Percentiles rank a stretch among this genome's conserved stretches.
Evolutionary conservation across 257 asterid species (phyloP).

Genomic region (Primulina eburnea): DNA sequence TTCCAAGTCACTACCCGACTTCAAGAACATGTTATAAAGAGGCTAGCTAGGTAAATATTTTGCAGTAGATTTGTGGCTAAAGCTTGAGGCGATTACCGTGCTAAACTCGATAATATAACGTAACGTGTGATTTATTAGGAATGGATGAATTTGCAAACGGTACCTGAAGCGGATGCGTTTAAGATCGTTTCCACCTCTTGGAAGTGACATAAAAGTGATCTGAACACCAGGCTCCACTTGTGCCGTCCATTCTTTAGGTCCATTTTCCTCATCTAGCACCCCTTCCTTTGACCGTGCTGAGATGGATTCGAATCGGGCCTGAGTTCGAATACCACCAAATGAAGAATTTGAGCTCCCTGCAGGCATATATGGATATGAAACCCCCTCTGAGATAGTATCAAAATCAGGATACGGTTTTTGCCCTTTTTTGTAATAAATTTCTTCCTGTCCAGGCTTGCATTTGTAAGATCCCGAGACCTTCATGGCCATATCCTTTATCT

Average conservation of each 20-base stretch:
- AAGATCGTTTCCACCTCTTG: conserved; percentile 55
- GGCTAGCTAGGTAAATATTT: background rate
- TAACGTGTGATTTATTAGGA: background rate
- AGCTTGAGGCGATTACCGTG: background rate
- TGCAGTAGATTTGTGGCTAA: background rate
- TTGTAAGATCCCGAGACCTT: conserved; percentile 21
- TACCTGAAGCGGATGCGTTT: conserved; percentile 64
- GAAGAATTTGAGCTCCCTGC: conserved; percentile 16
- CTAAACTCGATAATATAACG: background rate
- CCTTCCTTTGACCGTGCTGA: conserved; percentile 25
- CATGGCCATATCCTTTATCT: conserved; percentile 24
- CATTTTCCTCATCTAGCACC: conserved; percentile 42
- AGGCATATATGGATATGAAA: conserved; percentile 2
- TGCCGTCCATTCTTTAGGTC: conserved; percentile 55
- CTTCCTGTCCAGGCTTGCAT: conserved; percentile 12
- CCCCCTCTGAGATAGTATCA: conserved; percentile 16
- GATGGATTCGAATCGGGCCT: conserved; percentile 7
- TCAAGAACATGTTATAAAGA: background rate
- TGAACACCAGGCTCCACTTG: conserved; percentile 69
- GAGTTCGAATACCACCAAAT: background rate
- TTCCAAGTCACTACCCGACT: background rate
- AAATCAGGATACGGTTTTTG: conserved; percentile 16
- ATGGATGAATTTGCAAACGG: background rate
- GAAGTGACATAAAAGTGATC: conserved; percentile 55
- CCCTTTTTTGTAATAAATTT: conserved; percentile 18